Percentiles rank a stretch among this genome's conserved stretches.
Evolutionary conservation across 1,284 basidiomycete genomes (phyloP).

Genomic region (Prillingera fragicola): DNA sequence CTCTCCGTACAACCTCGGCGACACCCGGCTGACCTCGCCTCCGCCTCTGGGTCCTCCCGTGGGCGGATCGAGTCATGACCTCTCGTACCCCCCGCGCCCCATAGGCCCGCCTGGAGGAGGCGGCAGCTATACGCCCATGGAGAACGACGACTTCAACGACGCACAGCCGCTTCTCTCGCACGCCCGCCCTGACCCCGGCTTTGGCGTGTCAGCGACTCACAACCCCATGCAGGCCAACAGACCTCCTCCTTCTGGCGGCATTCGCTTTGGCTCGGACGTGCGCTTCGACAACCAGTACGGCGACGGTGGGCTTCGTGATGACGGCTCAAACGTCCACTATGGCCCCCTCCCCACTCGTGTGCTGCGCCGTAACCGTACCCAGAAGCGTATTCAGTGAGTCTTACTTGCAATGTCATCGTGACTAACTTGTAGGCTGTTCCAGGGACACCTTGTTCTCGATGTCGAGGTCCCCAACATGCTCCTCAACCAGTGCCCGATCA

Average conservation of each 20-base stretch:
- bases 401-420: constrained; percentile 1
- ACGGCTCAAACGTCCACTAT: constrained; percentile 53
- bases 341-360: constrained; percentile 80
- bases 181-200: constrained; percentile 27
- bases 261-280: background rate
- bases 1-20: constrained; percentile 20
- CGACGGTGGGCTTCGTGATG: constrained; percentile 15
- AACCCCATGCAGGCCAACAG: constrained; percentile 1
- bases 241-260: background rate
- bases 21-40: constrained; percentile 33
- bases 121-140: constrained; percentile 4
- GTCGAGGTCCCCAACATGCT: constrained; percentile 78
- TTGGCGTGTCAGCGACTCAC: constrained; percentile 2
- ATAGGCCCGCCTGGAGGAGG: too few species aligned
- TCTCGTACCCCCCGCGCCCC: constrained; percentile 4
- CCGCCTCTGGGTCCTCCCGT: constrained; percentile 26
- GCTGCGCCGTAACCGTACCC: constrained; percentile 79
- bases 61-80: background rate
- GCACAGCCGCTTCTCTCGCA: constrained; percentile 35
- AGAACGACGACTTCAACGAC: constrained; percentile 38
- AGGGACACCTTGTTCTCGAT: constrained; percentile 85
- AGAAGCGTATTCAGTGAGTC: constrained; percentile 74
- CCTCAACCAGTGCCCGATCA: constrained; percentile 66
- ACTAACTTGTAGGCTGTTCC: constrained; percentile 59
- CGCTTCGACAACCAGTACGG: constrained; percentile 13